These are phyloP conservation scores for Misopates orontium DNA, from an alignment of 257 asterid species.

Conservation along the genomic window DNA sequence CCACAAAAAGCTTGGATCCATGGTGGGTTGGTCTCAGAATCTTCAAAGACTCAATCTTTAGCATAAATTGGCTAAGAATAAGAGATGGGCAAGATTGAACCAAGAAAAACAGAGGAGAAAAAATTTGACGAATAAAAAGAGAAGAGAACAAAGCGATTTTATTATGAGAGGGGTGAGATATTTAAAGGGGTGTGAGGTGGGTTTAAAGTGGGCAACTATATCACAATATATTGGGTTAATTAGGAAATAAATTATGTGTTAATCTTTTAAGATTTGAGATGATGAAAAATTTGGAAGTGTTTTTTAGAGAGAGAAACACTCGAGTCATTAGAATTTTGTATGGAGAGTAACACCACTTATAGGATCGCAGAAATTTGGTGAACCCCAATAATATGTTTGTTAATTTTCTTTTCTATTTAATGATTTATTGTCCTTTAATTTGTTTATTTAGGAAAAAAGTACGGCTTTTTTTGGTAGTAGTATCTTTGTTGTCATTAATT, in stretches of 20 bases:
- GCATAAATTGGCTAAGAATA: too few species aligned
- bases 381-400: conserved; percentile 19
- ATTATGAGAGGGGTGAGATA: background rate
- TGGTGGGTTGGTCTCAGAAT: conserved; percentile 7
- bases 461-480: too few species aligned
- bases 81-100: too few species aligned
- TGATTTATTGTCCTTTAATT: too few species aligned
- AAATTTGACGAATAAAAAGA: conserved; percentile 4
- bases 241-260: conserved; percentile 30
- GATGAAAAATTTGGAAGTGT: too few species aligned
- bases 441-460: too few species aligned
- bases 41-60: conserved; percentile 1
- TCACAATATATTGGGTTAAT: background rate
- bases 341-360: conserved; percentile 43
- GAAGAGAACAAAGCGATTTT: too few species aligned
- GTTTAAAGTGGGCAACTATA: conserved; percentile 1
- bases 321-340: too few species aligned
- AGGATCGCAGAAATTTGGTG: conserved; percentile 50
- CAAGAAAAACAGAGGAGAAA: background rate
- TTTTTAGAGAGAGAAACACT: too few species aligned
- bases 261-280: too few species aligned
- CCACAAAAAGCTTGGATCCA: conserved; percentile 51
- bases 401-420: background rate
- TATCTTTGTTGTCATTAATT: background rate
- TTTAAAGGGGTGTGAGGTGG: background rate